These are phyloP conservation scores for Lotus japonicus DNA, from an alignment of 306 rosid species.

Conservation along the genomic window DNA sequence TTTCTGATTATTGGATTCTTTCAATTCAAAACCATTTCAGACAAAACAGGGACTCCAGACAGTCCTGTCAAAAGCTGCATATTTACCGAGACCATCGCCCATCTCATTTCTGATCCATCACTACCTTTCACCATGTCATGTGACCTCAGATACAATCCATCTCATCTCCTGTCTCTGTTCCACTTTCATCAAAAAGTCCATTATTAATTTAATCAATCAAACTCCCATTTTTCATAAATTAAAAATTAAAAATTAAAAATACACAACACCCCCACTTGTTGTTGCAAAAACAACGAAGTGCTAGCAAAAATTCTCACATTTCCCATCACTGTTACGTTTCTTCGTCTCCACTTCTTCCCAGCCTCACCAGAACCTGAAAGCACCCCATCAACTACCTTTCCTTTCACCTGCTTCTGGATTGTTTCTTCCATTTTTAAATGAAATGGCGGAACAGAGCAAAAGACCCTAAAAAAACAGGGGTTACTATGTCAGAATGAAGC, in stretches of 20 bases:
- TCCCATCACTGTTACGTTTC: constrained; percentile 50
- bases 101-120: constrained; percentile 22
- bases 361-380: constrained; percentile 60
- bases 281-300: constrained; percentile 44
- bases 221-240: not conserved
- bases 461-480: constrained; percentile 42
- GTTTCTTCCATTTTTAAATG: constrained; percentile 35
- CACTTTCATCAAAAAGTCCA: not conserved
- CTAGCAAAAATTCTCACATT: constrained; percentile 31
- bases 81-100: constrained; percentile 25
- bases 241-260: not conserved
- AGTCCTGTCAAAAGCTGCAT: too few relatives aligned
- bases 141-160: constrained; percentile 19
- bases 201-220: not conserved
- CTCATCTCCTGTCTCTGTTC: not conserved
- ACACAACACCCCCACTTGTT: not conserved
- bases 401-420: not conserved
- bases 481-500: constrained; percentile 78
- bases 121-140: constrained; percentile 1
- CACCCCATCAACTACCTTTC: constrained; percentile 39
- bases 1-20: too few relatives aligned
- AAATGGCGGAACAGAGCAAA: constrained; percentile 37
- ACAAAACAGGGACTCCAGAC: too few relatives aligned
- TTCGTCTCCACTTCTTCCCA: constrained; percentile 50
- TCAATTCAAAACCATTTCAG: too few relatives aligned